Percentiles rank a stretch among this genome's conserved stretches.
Evolutionary conservation across 2,329 filamentous ascomycete species (phyloP).

Genomic region (Xylaria hypoxylon): DNA sequence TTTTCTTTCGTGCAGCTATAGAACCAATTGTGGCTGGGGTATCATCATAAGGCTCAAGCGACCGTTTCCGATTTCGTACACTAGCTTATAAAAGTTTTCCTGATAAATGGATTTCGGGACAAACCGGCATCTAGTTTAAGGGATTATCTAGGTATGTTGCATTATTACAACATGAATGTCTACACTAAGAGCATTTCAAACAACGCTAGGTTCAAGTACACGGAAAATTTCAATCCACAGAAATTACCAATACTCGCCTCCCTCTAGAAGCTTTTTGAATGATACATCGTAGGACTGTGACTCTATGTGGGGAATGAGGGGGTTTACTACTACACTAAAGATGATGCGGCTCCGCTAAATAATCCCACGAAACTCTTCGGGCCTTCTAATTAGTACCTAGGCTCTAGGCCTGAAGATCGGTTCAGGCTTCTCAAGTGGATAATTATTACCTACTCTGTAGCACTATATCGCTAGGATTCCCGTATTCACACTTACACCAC

Average conservation of each 20-base stretch:
- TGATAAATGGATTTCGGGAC: conserved; percentile 6
- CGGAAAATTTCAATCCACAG: no score
- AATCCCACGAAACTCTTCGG: conserved; percentile 9
- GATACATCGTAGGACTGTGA: no score
- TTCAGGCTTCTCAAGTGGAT: conserved; percentile 2
- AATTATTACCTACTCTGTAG: not conserved
- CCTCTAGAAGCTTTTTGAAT: no score
- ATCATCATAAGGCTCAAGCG: conserved; percentile 8
- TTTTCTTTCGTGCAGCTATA: conserved; percentile 4
- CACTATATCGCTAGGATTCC: conserved; percentile 2
- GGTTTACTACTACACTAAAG: no score
- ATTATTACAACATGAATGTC: not conserved
- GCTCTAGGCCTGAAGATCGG: not conserved
- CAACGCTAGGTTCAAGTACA: not conserved
- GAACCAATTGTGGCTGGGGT: conserved; percentile 14
- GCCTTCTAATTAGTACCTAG: conserved; percentile 8
- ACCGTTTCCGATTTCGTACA: conserved; percentile 5
- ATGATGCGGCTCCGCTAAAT: conserved; percentile 5
- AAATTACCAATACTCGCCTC: not conserved
- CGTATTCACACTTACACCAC: not conserved
- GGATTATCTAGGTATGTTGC: not conserved
- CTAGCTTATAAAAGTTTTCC: no score
- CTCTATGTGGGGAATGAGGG: no score
- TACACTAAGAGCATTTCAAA: not conserved
- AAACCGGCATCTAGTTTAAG: conserved; percentile 2